Evolutionary conservation across 2,329 filamentous ascomycete species (phyloP).

Genomic region (Arthrinium phaeospermum): DNA sequence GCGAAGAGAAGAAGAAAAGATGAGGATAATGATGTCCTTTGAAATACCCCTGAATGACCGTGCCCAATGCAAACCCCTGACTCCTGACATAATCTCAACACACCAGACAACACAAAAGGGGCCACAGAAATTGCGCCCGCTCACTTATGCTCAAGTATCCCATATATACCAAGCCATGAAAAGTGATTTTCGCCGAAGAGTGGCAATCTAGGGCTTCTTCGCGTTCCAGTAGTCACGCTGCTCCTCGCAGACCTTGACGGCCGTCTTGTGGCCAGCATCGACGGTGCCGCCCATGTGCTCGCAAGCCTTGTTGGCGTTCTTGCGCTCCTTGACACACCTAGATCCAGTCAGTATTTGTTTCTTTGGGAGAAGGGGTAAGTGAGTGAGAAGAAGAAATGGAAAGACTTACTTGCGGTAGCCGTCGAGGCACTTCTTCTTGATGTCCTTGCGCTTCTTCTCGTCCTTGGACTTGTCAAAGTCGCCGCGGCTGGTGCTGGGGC

Average conservation of each 20-base stretch:
- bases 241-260: constrained; percentile 1
- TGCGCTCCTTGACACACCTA: constrained; percentile 5
- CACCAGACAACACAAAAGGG: not conserved
- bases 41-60: not conserved
- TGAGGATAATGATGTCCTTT: not conserved
- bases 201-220: not conserved
- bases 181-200: not conserved
- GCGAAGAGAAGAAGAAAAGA: not conserved
- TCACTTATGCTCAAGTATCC: no score
- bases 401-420: not conserved
- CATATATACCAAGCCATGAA: not conserved
- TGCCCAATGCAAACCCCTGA: not conserved
- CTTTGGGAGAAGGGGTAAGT: not conserved
- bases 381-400: not conserved
- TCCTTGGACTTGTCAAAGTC: constrained; percentile 16
- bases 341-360: not conserved
- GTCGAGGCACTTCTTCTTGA: constrained; percentile 11
- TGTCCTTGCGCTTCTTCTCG: not conserved
- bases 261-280: not conserved
- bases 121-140: not conserved
- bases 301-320: constrained; percentile 17
- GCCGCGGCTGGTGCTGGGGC: constrained; percentile 11
- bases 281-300: not conserved
- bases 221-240: constrained; percentile 10
- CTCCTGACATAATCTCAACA: not conserved